Conservation (phyloP, 2,329 filamentous ascomycete species). For the Stachybotrys elegans region DNA sequence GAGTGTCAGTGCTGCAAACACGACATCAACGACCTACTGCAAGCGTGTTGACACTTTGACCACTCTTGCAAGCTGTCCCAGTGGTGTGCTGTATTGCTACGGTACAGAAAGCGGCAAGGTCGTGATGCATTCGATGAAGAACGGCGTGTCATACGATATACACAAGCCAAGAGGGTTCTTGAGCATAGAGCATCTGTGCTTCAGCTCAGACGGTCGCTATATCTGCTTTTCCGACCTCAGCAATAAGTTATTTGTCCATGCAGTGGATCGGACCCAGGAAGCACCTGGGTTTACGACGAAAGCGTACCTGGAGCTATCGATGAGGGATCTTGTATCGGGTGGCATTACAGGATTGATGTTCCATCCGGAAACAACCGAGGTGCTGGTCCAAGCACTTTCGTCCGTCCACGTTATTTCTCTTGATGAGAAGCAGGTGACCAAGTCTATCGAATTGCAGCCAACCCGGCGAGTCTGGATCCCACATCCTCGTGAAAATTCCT, state of each 20-base stretch:
- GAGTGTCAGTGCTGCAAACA: constrained; percentile 5
- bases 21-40: constrained; percentile 2
- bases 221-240: constrained; percentile 10
- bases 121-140: constrained; percentile 9
- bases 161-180: constrained; percentile 9
- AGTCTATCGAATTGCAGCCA: constrained; percentile 2
- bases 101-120: constrained; percentile 18
- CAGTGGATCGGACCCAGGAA: constrained; percentile 6
- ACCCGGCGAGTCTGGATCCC: constrained; percentile 11
- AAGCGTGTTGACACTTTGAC: constrained; percentile 15
- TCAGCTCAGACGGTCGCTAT: constrained; percentile 15
- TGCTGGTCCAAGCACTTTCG: constrained; percentile 2
- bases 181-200: constrained; percentile 18
- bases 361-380: background rate
- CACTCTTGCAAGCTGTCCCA: constrained; percentile 10
- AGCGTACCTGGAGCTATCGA: background rate
- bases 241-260: constrained; percentile 12
- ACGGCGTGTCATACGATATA: constrained; percentile 8
- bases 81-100: constrained; percentile 14
- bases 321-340: constrained; percentile 6
- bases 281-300: background rate
- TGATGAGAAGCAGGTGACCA: background rate
- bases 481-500: constrained; percentile 12
- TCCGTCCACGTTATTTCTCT: constrained; percentile 1
- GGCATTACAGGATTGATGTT: constrained; percentile 14